phyloP scores from a whole-genome alignment of 106 monocot genomes.

The Ottelia alismoides region DNA sequence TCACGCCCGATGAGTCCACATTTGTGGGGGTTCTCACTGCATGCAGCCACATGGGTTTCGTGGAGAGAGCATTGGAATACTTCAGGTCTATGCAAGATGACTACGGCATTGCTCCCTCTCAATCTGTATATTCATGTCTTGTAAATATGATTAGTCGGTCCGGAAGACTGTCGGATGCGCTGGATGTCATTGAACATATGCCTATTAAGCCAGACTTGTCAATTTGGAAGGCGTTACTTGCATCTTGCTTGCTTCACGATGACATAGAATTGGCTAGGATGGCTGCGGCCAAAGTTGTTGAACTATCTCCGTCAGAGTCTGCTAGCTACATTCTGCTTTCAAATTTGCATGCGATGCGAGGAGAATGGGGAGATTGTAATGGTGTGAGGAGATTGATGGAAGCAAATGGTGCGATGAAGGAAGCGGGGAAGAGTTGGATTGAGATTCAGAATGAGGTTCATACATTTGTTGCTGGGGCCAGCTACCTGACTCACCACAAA shows the following conservation, averaged over 20 bases:
- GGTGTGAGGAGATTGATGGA: conserved; percentile 42
- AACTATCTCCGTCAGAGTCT: conserved; percentile 30
- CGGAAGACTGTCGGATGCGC: conserved; percentile 35
- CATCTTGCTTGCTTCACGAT: conserved; percentile 43
- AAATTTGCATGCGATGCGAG: conserved; percentile 43
- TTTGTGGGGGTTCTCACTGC: conserved; percentile 45
- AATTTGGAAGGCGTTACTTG: conserved; percentile 57
- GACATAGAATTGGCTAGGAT: conserved; percentile 48
- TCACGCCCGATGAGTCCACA: conserved; percentile 43
- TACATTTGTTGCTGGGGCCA: conserved; percentile 32
- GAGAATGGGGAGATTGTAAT: conserved; percentile 41
- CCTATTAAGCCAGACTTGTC: conserved; percentile 34
- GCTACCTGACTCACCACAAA: conserved; percentile 32
- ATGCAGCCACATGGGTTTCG: conserved; percentile 42
- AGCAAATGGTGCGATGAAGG: conserved; percentile 48
- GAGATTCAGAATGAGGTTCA: conserved; percentile 35
- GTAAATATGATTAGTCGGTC: conserved; percentile 47
- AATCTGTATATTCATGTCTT: conserved; percentile 40
- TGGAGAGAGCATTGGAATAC: conserved; percentile 35
- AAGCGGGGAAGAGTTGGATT: conserved; percentile 66
- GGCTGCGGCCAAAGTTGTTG: conserved; percentile 34
- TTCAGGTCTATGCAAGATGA: conserved; percentile 29
- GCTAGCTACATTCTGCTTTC: conserved; percentile 50
- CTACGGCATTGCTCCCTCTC: conserved; percentile 26
- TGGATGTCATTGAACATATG: conserved; percentile 39